phyloP scores from a whole-genome alignment of 148 eudicot species.

The Vaccinium darrowii region DNA sequence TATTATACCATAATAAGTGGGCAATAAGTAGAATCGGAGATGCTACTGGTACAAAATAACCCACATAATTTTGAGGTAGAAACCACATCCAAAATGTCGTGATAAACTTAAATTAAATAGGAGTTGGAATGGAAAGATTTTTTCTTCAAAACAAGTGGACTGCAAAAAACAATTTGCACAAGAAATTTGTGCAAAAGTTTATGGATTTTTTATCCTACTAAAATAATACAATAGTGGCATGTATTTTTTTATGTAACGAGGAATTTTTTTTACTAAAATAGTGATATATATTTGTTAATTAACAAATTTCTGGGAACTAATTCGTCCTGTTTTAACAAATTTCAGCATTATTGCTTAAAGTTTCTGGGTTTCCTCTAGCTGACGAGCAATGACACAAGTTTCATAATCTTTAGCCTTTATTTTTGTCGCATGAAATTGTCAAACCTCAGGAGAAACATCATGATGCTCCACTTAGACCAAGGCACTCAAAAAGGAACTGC shows the following conservation, averaged over 20 bases:
- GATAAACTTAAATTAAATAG: not conserved
- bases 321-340: not conserved
- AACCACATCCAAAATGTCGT: not conserved
- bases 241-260: not conserved
- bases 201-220: not conserved
- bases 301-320: not conserved
- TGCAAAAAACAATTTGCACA: not conserved
- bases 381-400: not conserved
- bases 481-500: not conserved
- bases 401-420: not conserved
- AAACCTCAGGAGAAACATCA: constrained; percentile 3
- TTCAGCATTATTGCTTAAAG: not conserved
- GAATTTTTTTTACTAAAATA: not conserved
- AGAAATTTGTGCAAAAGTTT: not conserved
- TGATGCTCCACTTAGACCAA: constrained; percentile 16
- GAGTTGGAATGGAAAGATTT: not conserved
- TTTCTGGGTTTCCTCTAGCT: not conserved
- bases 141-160: not conserved
- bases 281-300: not conserved
- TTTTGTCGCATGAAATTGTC: constrained; percentile 3
- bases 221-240: too few species aligned
- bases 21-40: too few species aligned
- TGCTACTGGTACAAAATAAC: not conserved
- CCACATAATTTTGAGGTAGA: not conserved
- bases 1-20: too few species aligned